phyloP scores from a whole-genome alignment of 1,139 yeast genomes.

The Sugiyamaella pinicola region DNA sequence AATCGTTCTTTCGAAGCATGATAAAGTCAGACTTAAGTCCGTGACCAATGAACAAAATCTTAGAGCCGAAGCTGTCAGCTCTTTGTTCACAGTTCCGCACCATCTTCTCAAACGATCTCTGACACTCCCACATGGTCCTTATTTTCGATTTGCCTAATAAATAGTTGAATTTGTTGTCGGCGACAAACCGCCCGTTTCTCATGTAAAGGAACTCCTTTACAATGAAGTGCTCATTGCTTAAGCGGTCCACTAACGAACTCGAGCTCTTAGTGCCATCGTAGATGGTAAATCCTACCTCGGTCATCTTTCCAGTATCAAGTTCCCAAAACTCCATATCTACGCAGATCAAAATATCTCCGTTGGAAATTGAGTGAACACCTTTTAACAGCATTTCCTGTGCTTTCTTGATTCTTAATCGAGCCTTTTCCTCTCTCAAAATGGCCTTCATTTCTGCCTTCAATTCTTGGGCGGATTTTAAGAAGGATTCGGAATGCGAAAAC shows the following conservation, averaged over 20 bases:
- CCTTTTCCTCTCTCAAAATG: slow-evolving; percentile 5
- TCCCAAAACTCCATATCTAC: slow-evolving; percentile 73
- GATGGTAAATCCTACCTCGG: slow-evolving; percentile 69
- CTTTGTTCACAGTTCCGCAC: slow-evolving; percentile 20
- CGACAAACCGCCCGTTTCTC: slow-evolving; percentile 61
- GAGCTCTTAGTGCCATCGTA: slow-evolving; percentile 46
- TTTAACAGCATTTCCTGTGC: slow-evolving; percentile 8
- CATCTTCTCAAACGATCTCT: slow-evolving; percentile 22
- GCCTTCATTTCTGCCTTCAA: slow-evolving; percentile 5
- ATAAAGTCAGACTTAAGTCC: slow-evolving; percentile 62
- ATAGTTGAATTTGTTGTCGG: slow-evolving; percentile 60
- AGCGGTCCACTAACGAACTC: slow-evolving; percentile 34
- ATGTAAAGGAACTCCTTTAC: slow-evolving; percentile 52
- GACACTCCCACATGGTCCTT: slow-evolving; percentile 27
- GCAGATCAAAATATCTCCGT: slow-evolving; percentile 35
- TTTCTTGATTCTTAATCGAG: not conserved
- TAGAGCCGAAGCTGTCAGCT: slow-evolving; percentile 26
- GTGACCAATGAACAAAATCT: slow-evolving; percentile 65
- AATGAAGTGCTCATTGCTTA: slow-evolving; percentile 60
- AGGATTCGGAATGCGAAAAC: not conserved
- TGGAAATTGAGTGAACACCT: slow-evolving; percentile 10
- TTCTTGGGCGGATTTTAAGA: not conserved
- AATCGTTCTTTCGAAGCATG: slow-evolving; percentile 54
- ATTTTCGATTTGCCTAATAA: slow-evolving; percentile 49
- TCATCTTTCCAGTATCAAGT: slow-evolving; percentile 47